Base-by-base conservation (phyloP, 2,329 filamentous ascomycete species). In the Bipolaris gigantea region DNA sequence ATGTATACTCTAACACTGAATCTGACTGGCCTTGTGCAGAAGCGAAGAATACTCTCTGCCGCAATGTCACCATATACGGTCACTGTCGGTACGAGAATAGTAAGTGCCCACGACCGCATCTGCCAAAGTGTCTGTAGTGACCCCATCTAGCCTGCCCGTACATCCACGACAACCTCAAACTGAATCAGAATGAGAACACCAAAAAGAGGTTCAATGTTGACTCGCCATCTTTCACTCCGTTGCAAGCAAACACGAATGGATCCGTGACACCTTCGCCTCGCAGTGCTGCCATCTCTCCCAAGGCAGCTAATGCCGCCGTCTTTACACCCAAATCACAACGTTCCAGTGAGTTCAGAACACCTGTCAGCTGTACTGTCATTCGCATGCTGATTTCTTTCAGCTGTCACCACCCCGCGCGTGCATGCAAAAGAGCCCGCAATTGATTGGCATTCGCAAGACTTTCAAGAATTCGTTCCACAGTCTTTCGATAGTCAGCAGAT, bases 141-240 rank as follows among this genome's bases (percentile, higher is more conserved):
- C 64, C 34, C 50, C 30, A 49, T 53, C 55, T 55, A 74, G 72
- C 72, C 56, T 96, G 92, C 77, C 86, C 89, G 62, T 96, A 95
- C 77, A 94, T 92, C 70, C 92, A 96, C 76, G 90, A 94, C 63
- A 84, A 86, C 55, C 82, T 85, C 64, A 91, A 87, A 75, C 77
- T 79, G 60, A 78, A 77, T 71, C 79, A 80, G 67, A 67, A 75
- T 69, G 83, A 85, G 52, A 77, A 73, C 55, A 62, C 64, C 32
- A 91, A 90, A 75, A 94, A 92, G 75, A 81, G 88, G 25, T 82
- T 99, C 63, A 99, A 96, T 74, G 94, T 96, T 69, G 94, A 97
- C 69, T 97, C 94, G 8, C 93, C 94, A 11, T 90, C 93, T 43
- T 99, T 99, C 73, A 97, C 91, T 0, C 93, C 93, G 34, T 77